A percentile compares a stretch with the other conserved stretches of the same genome.
These are phyloP conservation scores for Paracamarosporium sp. DNA, from an alignment of 2,329 filamentous ascomycete species.

Conservation along the genomic window DNA sequence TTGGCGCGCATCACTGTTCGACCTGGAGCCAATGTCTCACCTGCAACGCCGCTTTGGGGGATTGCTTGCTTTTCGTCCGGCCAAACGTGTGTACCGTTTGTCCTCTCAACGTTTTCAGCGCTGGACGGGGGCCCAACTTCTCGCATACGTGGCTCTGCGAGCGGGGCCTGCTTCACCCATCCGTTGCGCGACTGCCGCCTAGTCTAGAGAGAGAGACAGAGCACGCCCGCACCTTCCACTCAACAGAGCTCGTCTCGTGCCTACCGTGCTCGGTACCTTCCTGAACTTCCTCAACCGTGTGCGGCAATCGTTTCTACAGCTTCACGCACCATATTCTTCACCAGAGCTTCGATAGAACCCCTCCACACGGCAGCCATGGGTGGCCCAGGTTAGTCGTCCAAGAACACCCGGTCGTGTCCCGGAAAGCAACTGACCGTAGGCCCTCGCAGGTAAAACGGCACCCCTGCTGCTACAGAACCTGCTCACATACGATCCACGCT, in stretches of 20 bases:
- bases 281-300: constrained; percentile 1
- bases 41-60: constrained; percentile 5
- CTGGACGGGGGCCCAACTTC: neutral
- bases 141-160: neutral
- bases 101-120: neutral
- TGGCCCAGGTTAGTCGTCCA: constrained; percentile 1
- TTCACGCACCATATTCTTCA: neutral
- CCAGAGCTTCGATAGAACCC: neutral
- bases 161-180: neutral
- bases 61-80: neutral
- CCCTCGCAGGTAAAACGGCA: constrained; percentile 55
- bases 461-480: constrained; percentile 60
- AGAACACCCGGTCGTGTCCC: neutral
- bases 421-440: neutral
- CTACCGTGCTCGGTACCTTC: neutral
- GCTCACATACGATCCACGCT: constrained; percentile 57
- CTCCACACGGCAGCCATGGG: constrained; percentile 1
- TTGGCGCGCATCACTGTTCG: constrained; percentile 6
- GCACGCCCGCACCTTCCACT: constrained; percentile 1
- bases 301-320: neutral
- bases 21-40: constrained; percentile 13
- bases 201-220: constrained; percentile 2
- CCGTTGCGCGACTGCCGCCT: constrained; percentile 5
- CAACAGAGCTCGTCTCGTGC: neutral
- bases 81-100: neutral